Evolutionary conservation across 345 rosid genomes (phyloP), one percentile per base, ranked within the genome.

Genomic region (Camelina neglecta): DNA sequence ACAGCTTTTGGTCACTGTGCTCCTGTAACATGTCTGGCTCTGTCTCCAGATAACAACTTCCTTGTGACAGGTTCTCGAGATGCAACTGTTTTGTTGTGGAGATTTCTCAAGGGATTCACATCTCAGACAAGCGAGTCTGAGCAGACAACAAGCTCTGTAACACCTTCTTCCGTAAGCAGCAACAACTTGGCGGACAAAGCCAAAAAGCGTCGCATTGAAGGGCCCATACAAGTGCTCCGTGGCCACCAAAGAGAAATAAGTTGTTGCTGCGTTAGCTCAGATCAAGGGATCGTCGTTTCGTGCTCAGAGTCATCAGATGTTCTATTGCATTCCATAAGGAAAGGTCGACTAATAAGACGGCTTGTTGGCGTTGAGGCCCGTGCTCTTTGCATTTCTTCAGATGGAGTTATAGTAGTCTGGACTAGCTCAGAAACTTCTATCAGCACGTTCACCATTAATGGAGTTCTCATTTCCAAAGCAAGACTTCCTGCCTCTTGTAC

Each of bases 41-140:
- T 95, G 68, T 92, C 96, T 36, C 83, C 88, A 53, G 96, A 90
- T 66, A 80, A 87, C 86, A 82, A 69, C 79, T 89, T 85, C 80
- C 97, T 95, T 9, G 97, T 89, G 44, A 90, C 97, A n/a, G 99
- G 99, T 72, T 95, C 99, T 33, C 81, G 84, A 29, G 99, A 95
- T 63, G 75, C 96, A n/a, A 95, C 99, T 29, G 81, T 92, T 60
- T 63, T 95, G 63, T 88, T 95, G 47, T 95, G 99, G 99, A 95
- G 84, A 86, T 79, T 92, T 67, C 89, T 84, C 80, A 83, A 84
- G 72, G 81, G 80, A 72, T 59, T 63, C 75, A 50, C 82, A 69
- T 88, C 88, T 54, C 82, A 62, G 75, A 72, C 86, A 76, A 78
- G 83, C 55, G 74, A 78, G 55, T 60, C 89, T 39, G 95, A 92